Conservation (phyloP, 768 basidiomycete genomes). For the Coprinellus micaceus region DNA sequence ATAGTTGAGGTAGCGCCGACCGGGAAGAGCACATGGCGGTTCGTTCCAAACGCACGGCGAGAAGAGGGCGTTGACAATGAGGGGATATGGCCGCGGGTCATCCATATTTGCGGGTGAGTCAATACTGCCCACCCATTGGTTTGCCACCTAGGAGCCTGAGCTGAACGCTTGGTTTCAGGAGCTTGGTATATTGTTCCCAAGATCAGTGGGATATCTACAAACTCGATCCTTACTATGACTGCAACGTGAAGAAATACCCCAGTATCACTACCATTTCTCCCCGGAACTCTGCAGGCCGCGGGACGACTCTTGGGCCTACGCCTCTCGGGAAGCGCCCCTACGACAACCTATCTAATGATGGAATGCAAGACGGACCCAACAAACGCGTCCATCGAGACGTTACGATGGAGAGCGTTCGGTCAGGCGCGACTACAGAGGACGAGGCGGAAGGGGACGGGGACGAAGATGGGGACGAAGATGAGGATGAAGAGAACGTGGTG, state of each 20-base stretch:
- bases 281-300: constrained; percentile 15
- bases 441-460: constrained; percentile 6
- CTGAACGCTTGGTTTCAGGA: constrained; percentile 27
- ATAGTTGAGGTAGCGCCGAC: constrained; percentile 63
- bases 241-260: constrained; percentile 47
- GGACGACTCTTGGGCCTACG: constrained; percentile 9
- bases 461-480: constrained; percentile 41
- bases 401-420: constrained; percentile 7
- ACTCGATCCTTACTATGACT: constrained; percentile 71
- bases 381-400: constrained; percentile 8
- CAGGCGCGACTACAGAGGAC: neutral
- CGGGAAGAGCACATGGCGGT: constrained; percentile 66
- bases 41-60: constrained; percentile 65
- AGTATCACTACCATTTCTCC: constrained; percentile 32
- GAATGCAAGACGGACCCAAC: constrained; percentile 5
- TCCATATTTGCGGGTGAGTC: constrained; percentile 69
- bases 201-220: constrained; percentile 89
- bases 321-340: constrained; percentile 13
- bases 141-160: constrained; percentile 1
- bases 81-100: constrained; percentile 64
- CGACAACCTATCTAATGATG: neutral
- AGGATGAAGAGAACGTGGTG: constrained; percentile 13
- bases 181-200: constrained; percentile 51
- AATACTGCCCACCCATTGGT: neutral
- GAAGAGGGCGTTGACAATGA: constrained; percentile 60